These are phyloP conservation scores for Apiotrichum laibachii DNA, from an alignment of 1,284 basidiomycete genomes.

Conservation along the genomic window DNA sequence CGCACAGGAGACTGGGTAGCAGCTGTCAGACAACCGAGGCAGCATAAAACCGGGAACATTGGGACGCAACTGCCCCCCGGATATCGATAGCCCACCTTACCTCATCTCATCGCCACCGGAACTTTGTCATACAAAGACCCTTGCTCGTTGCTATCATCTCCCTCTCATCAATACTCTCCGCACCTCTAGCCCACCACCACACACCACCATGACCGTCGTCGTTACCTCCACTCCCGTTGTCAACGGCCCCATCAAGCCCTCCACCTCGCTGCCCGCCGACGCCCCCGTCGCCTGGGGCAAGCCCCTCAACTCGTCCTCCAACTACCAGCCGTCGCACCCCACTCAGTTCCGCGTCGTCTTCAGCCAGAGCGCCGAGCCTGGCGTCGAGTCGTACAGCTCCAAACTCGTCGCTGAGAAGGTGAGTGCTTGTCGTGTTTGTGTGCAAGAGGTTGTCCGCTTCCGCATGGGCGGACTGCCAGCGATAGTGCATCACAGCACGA, in stretches of 20 bases:
- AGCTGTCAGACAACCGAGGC: no score
- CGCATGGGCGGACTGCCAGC: background rate
- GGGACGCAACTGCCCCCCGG: no score
- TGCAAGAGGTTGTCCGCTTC: background rate
- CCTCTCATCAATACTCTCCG: background rate
- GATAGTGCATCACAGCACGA: background rate
- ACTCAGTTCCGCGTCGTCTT: slow-evolving; percentile 45
- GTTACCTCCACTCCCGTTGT: background rate
- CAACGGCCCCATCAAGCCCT: slow-evolving; percentile 2
- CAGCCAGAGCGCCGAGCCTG: slow-evolving; percentile 19
- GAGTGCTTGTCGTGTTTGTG: slow-evolving; percentile 15
- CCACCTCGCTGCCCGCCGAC: slow-evolving; percentile 21
- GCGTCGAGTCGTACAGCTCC: slow-evolving; percentile 42
- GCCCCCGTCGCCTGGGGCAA: slow-evolving; percentile 34
- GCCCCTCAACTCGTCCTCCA: slow-evolving; percentile 39
- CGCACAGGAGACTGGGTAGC: no score
- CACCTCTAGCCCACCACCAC: background rate
- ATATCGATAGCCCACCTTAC: no score
- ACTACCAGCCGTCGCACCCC: slow-evolving; percentile 45
- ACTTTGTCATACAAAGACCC: no score
- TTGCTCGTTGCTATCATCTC: background rate
- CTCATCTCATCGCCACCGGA: no score
- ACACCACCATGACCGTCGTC: slow-evolving; percentile 2
- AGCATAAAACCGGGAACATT: no score
- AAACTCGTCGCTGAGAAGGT: slow-evolving; percentile 43